Evolutionary conservation across 306 rosid species (phyloP).

Genomic region (barrel medic (Medicago truncatula)): DNA sequence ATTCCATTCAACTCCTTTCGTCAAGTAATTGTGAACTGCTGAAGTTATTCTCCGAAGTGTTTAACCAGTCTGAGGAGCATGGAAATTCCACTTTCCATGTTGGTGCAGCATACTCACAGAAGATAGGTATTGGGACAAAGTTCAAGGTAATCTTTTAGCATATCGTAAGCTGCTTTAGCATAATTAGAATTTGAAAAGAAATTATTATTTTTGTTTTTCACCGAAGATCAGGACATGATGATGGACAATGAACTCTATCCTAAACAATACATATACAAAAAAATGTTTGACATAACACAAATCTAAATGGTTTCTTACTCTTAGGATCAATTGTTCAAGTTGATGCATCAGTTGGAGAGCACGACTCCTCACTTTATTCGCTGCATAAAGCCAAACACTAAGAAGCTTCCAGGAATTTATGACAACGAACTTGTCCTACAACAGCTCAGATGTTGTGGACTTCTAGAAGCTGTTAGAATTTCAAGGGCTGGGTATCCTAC

Average conservation of each 20-base stretch:
- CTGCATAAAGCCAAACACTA: conserved; percentile 84
- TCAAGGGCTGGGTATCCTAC: conserved; percentile 86
- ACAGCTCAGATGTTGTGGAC: conserved; percentile 74
- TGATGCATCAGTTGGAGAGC: conserved; percentile 79
- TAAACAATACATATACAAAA: conserved; percentile 17
- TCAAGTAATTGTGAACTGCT: conserved; percentile 66
- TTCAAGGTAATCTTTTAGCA: conserved; percentile 69
- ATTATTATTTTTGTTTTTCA: conserved; percentile 17
- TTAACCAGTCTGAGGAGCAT: conserved; percentile 52
- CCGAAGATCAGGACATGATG: conserved; percentile 31
- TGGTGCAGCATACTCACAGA: conserved; percentile 44
- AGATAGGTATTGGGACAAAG: conserved; percentile 61
- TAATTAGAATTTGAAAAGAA: conserved; percentile 28
- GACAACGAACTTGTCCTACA: conserved; percentile 73
- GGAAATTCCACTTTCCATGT: conserved; percentile 45
- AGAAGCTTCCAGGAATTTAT: conserved; percentile 72
- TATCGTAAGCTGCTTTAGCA: conserved; percentile 34
- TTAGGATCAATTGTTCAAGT: conserved; percentile 76
- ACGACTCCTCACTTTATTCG: conserved; percentile 85
- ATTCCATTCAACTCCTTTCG: conserved; percentile 68
- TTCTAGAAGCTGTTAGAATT: conserved; percentile 74
- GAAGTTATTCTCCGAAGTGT: conserved; percentile 64
- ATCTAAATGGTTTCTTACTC: conserved; percentile 40
- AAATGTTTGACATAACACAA: conserved; percentile 22
- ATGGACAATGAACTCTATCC: conserved; percentile 33